These are phyloP conservation scores for Mixia osmundae DNA, from an alignment of 1,284 basidiomycete genomes.

Conservation along the genomic window DNA sequence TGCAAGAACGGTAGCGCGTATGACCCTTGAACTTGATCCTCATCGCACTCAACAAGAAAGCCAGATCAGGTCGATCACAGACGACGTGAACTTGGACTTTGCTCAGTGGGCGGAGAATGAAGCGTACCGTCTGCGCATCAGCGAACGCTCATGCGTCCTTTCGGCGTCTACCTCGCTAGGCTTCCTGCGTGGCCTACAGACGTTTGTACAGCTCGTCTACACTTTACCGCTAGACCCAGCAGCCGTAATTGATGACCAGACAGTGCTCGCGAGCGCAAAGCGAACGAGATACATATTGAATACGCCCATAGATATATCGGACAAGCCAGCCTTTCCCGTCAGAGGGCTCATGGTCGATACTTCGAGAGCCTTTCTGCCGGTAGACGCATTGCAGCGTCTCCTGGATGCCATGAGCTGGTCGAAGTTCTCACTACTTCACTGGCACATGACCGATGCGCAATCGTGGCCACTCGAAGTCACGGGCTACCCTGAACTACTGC, in stretches of 20 bases:
- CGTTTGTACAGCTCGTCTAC: constrained; percentile 45
- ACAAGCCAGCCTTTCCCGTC: constrained; percentile 24
- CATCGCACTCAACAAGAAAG: no score
- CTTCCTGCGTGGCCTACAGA: constrained; percentile 52
- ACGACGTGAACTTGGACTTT: no score
- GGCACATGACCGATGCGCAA: constrained; percentile 38
- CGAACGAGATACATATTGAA: constrained; percentile 32
- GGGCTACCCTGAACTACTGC: constrained; percentile 36
- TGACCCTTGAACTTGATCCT: no score
- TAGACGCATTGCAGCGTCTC: constrained; percentile 32
- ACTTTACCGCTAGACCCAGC: constrained; percentile 8
- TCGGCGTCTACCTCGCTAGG: constrained; percentile 49
- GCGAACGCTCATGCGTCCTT: constrained; percentile 31
- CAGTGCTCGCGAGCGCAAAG: background rate
- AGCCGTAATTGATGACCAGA: no score
- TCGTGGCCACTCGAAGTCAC: constrained; percentile 26
- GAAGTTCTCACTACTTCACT: constrained; percentile 52
- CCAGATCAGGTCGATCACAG: no score
- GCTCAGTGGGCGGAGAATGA: no score
- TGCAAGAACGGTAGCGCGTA: no score
- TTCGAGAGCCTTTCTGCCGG: constrained; percentile 33
- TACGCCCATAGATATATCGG: constrained; percentile 23
- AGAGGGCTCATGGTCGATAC: constrained; percentile 65
- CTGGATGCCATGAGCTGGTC: constrained; percentile 67
- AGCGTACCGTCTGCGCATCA: constrained; percentile 39